phyloP scores from a whole-genome alignment of 2,329 filamentous ascomycete species.

The Dryadomyces quercivorus region DNA sequence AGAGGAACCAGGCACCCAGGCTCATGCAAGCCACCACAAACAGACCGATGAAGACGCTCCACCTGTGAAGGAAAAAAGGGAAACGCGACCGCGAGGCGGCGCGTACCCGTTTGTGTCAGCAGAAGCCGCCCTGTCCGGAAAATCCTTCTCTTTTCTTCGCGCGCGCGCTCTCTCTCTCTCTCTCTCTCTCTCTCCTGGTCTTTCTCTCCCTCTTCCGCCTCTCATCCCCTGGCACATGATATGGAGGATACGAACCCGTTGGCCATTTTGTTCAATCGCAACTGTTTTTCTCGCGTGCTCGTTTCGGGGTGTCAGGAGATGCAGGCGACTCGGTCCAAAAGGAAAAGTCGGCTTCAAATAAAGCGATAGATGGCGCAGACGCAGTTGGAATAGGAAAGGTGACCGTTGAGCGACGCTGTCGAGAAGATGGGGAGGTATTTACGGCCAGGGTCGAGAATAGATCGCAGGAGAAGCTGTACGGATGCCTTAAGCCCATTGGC shows the following conservation, averaged over 20 bases:
- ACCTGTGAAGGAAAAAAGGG: slow-evolving; percentile 39
- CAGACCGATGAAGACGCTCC: slow-evolving; percentile 81
- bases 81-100: background rate
- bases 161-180: too few relatives aligned
- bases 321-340: background rate
- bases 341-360: background rate
- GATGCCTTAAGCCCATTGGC: background rate
- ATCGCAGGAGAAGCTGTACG: background rate
- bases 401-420: background rate
- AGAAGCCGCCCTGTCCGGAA: background rate
- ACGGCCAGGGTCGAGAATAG: background rate
- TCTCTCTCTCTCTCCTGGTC: background rate
- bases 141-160: background rate
- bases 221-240: background rate
- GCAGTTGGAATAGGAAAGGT: background rate
- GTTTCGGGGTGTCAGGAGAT: background rate
- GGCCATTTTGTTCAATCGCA: slow-evolving; percentile 8
- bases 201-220: background rate
- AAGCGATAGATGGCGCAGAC: background rate
- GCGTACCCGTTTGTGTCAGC: background rate
- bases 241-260: slow-evolving; percentile 10
- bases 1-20: slow-evolving; percentile 71
- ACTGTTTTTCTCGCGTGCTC: background rate
- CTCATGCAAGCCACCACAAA: slow-evolving; percentile 67
- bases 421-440: background rate